phyloP scores from a whole-genome alignment of 768 basidiomycete genomes.

The Panellus pusillus region DNA sequence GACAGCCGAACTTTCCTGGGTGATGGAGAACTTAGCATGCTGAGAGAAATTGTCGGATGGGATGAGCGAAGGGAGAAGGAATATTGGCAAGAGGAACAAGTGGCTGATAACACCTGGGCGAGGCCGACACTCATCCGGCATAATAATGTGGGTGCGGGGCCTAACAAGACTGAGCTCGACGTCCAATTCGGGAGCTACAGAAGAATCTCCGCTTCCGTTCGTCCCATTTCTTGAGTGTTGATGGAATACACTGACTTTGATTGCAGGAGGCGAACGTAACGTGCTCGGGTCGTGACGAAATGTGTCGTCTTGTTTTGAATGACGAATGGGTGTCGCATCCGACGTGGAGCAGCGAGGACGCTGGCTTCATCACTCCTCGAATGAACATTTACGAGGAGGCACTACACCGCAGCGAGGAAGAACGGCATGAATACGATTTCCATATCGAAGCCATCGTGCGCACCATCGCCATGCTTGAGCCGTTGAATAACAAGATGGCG shows the following conservation, averaged over 20 bases:
- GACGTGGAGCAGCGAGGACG: slow-evolving; percentile 91
- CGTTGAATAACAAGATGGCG: slow-evolving; percentile 84
- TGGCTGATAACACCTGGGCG: slow-evolving; percentile 49
- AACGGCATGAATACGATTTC: slow-evolving; percentile 98
- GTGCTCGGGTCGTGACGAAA: slow-evolving; percentile 94
- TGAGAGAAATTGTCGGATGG: slow-evolving; percentile 87
- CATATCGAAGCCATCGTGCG: slow-evolving; percentile 94
- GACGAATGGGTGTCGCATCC: slow-evolving; percentile 99
- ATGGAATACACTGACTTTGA: not conserved
- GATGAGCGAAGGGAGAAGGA: slow-evolving; percentile 71
- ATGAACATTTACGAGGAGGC: slow-evolving; percentile 98
- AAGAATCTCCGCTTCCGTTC: slow-evolving; percentile 78
- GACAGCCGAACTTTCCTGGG: slow-evolving; percentile 76
- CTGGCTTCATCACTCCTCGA: slow-evolving; percentile 85
- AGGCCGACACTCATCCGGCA: slow-evolving; percentile 45
- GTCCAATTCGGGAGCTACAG: slow-evolving; percentile 89
- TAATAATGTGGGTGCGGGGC: slow-evolving; percentile 36
- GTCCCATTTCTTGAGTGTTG: not conserved
- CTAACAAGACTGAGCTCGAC: slow-evolving; percentile 64
- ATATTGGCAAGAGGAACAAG: slow-evolving; percentile 47
- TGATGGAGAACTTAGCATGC: slow-evolving; percentile 75
- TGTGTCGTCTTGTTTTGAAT: slow-evolving; percentile 95
- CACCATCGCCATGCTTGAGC: slow-evolving; percentile 89
- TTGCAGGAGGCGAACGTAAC: slow-evolving; percentile 79
- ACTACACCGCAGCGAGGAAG: slow-evolving; percentile 93